phyloP scores from a whole-genome alignment of 768 basidiomycete species.

The Chalciporus chontae region DNA sequence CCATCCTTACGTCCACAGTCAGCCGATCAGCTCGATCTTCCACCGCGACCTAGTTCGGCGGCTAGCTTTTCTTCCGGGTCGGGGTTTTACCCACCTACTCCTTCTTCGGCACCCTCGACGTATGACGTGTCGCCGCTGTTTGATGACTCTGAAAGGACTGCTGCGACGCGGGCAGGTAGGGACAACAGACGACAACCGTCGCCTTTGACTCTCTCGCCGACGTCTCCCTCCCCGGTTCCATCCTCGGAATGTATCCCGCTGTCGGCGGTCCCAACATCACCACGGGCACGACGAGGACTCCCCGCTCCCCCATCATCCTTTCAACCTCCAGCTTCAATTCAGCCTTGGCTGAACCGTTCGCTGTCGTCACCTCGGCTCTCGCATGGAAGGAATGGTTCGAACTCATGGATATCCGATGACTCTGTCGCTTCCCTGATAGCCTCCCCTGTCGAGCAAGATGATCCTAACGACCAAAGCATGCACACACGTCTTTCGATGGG shows the following conservation, averaged over 20 bases:
- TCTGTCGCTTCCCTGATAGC: conserved; percentile 9
- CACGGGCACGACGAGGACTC: conserved; percentile 22
- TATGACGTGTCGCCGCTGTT: conserved; percentile 20
- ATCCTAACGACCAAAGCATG: conserved; percentile 5
- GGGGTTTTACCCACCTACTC: conserved; percentile 38
- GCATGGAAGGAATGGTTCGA: not conserved
- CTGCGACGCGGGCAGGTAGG: conserved; percentile 9
- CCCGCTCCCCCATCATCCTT: conserved; percentile 30
- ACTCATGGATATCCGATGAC: not conserved
- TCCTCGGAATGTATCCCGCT: conserved; percentile 28
- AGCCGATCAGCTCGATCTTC: conserved; percentile 18
- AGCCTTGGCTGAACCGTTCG: conserved; percentile 32
- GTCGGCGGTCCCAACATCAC: conserved; percentile 19
- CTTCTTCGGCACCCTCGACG: conserved; percentile 40
- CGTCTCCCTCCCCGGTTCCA: conserved; percentile 27
- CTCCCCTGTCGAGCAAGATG: conserved; percentile 18
- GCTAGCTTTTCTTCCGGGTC: conserved; percentile 51
- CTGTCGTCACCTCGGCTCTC: conserved; percentile 37
- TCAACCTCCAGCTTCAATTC: conserved; percentile 27
- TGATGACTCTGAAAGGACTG: conserved; percentile 17
- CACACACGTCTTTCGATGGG: conserved; percentile 21
- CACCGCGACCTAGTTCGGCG: conserved; percentile 24
- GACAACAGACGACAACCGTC: conserved; percentile 11
- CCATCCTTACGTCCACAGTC: conserved; percentile 36
- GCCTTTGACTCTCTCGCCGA: conserved; percentile 20